phyloP scores from a whole-genome alignment of 1,284 basidiomycete species.

The Leccinum griseonigrum region DNA sequence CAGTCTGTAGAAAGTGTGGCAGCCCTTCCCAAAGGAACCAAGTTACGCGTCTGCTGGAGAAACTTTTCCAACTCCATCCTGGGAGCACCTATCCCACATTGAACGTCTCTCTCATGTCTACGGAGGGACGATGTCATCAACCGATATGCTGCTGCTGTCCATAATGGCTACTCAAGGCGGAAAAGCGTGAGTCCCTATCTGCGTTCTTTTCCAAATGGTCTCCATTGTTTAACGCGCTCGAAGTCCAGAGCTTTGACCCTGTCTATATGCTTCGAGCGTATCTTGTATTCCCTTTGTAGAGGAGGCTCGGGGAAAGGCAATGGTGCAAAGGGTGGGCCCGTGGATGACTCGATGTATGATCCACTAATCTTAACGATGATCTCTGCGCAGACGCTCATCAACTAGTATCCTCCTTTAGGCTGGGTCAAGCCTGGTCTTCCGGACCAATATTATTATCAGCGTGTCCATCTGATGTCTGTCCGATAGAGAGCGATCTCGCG shows the following conservation, averaged over 20 bases:
- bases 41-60: constrained; percentile 55
- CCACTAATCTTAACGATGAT: constrained; percentile 66
- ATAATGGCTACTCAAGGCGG: constrained; percentile 79
- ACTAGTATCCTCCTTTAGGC: constrained; percentile 44
- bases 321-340: constrained; percentile 16
- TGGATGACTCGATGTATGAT: constrained; percentile 62
- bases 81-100: constrained; percentile 78
- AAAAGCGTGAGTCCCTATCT: constrained; percentile 62
- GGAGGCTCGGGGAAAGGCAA: constrained; percentile 43
- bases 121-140: constrained; percentile 58
- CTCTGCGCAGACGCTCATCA: constrained; percentile 60
- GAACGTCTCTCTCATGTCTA: constrained; percentile 76
- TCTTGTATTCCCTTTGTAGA: constrained; percentile 66
- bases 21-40: constrained; percentile 37
- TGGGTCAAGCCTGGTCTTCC: constrained; percentile 79
- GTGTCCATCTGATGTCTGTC: constrained; percentile 75
- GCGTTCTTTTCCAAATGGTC: constrained; percentile 67
- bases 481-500: no score
- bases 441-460: constrained; percentile 74
- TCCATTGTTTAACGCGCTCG: constrained; percentile 49
- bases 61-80: constrained; percentile 73
- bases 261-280: constrained; percentile 70
- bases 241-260: constrained; percentile 71
- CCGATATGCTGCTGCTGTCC: constrained; percentile 70
- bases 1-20: constrained; percentile 33